Evolutionary conservation across 164 flowering plant genomes (phyloP).

Genomic region (Buxus sempervirens): DNA sequence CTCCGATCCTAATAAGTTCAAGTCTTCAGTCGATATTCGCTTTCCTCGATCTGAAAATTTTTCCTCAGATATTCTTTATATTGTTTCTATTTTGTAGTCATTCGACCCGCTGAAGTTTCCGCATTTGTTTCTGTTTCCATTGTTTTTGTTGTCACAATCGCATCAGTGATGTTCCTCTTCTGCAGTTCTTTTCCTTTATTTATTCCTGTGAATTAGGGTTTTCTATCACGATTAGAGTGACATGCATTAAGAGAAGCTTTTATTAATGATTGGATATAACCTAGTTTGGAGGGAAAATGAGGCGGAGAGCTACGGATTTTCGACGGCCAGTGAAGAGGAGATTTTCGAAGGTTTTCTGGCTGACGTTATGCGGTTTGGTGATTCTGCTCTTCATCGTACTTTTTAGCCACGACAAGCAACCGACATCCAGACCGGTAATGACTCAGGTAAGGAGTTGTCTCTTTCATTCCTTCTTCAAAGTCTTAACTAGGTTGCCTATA

Average conservation of each 20-base stretch:
- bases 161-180: not conserved
- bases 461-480: not conserved
- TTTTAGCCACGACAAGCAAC: constrained; percentile 38
- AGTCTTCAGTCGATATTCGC: not conserved
- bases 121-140: too few relatives aligned
- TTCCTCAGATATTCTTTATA: not conserved
- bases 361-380: constrained; percentile 38
- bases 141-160: not conserved
- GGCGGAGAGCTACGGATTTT: constrained; percentile 59
- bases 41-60: not conserved
- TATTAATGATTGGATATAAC: not conserved
- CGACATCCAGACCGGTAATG: constrained; percentile 33
- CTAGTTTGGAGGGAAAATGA: constrained; percentile 30
- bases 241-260: not conserved
- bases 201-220: not conserved
- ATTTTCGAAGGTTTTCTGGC: constrained; percentile 51
- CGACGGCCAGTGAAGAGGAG: constrained; percentile 71
- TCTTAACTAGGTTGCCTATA: not conserved
- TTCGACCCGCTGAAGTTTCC: not conserved
- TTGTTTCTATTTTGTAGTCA: not conserved
- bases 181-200: not conserved
- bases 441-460: constrained; percentile 30
- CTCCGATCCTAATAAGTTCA: not conserved
- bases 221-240: not conserved
- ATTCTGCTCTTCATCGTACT: constrained; percentile 45